Evolutionary conservation across 495 filamentous ascomycete species (phyloP), one percentile per base, ranked within the genome.

Genomic region (Neurospora sp.): DNA sequence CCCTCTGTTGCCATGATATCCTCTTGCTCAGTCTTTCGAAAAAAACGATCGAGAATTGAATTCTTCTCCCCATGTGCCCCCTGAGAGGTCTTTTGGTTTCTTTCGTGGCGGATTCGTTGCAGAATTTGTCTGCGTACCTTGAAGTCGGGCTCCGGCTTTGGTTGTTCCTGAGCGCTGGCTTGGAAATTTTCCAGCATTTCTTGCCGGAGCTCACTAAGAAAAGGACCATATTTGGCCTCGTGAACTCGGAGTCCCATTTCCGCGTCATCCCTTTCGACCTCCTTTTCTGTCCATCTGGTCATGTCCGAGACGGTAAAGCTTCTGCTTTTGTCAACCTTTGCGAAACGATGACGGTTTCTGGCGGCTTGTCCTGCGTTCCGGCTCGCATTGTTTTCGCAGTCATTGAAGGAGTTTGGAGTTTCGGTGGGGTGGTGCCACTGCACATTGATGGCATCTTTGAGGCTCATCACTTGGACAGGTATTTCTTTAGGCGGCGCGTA

Each of bases 231-330:
- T 16, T 76, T 76, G 12, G 62, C 6, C 5, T 71, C 39, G n/a
- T 74, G 48, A 69, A 72, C 70, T 12, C 41, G n/a, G 23, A 78
- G 70, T 11, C 74, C 76, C 77, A 79, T 73, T 39, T 75, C 72
- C 31, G 37, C 59, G 59, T 79, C 76, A 18, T 79, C 77, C 38
- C 48, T 74, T 66, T 79, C 71, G 1, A 72, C 46, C 54, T 14
- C 37, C 66, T 39, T 75, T 70, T 20, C 31, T 31, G 20, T 27
- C 70, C 31, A 42, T 23, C 70, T 35, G 9, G 39, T 71, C 16
- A 41, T 11, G 9, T 62, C 54, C 27, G 54, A 62, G 54, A 62
- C 12, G 27, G 54, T 62, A 16, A 62, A 31, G 54, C 54, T 62
- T 62, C 54, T 62, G 54, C 54, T 16, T 62, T 62, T 62, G 20